Conservation (phyloP, 129 eudicot species). For the Calendula officinalis region DNA sequence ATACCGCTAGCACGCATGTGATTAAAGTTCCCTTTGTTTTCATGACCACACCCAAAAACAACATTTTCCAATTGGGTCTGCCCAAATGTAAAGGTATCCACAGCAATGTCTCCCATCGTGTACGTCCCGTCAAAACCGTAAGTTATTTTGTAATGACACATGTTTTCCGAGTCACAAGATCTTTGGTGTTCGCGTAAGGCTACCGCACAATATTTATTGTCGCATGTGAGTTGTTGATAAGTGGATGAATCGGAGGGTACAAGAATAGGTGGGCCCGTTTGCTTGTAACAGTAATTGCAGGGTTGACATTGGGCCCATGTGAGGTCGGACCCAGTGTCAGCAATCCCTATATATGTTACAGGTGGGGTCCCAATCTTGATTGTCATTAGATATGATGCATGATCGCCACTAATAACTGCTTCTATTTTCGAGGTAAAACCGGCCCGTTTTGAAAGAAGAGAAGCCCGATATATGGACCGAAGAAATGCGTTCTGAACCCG, state of each 20-base stretch:
- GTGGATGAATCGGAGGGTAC: constrained; percentile 39
- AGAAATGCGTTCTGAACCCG: constrained; percentile 28
- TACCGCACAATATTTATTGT: constrained; percentile 30
- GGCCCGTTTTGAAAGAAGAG: not conserved
- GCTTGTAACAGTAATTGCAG: constrained; percentile 51
- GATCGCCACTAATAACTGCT: constrained; percentile 8
- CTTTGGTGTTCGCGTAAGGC: not conserved
- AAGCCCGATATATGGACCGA: constrained; percentile 39
- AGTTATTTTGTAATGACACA: constrained; percentile 23
- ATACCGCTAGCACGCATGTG: constrained; percentile 36
- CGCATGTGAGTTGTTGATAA: constrained; percentile 40
- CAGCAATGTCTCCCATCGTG: constrained; percentile 39
- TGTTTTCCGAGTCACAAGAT: not conserved
- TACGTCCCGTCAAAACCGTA: constrained; percentile 42
- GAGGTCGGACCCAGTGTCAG: constrained; percentile 74
- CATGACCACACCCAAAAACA: constrained; percentile 65
- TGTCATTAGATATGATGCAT: constrained; percentile 45
- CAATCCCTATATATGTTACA: constrained; percentile 28
- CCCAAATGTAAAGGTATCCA: constrained; percentile 42
- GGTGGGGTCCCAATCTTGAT: constrained; percentile 62
- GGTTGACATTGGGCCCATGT: constrained; percentile 68
- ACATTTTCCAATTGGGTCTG: constrained; percentile 28
- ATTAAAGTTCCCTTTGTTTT: constrained; percentile 30
- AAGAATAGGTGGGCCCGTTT: constrained; percentile 43
- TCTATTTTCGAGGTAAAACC: constrained; percentile 10